Base-by-base conservation (phyloP, 2,329 filamentous ascomycete genomes). In the Trichoderma asperellum region DNA sequence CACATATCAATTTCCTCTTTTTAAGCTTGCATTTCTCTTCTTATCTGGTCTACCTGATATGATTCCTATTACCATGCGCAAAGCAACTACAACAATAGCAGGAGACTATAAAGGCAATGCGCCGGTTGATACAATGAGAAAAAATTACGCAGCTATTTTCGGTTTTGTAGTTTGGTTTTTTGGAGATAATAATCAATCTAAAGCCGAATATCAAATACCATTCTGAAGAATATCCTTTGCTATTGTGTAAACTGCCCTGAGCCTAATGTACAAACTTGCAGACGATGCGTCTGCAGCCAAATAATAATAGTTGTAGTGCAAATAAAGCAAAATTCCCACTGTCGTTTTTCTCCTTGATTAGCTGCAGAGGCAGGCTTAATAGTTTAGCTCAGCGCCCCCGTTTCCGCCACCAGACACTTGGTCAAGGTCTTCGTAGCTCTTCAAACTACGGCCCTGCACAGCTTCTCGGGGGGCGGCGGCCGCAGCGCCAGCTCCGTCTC, bases 391-490 rank as follows among this genome's bases (percentile, higher is more conserved):
- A 34, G 92, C 92, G 52, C 91, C 89, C 21, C 90, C 89, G 43
- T 87, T 85, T 27, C 90, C 89, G 43, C 87, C 85, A 16, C 90
- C 88, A 47, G 89, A 89, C 69, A 91, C 91, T 57, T 96, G 95
- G 82, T 99, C 96, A 29, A 99, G 84, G 78, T 99, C 96, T 80
- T 99, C 96, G 78, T 99, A 99, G 79, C 93, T 97, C 86, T 97
- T 97, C 73, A 99, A 83, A 71, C 92, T 97, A 69, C 96, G 89
- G 5, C 96, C 96, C 74, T 96, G 93, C 0, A 97, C 94, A 12
- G 96, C 95, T 80, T 98, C 94, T 24, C 92, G 88, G 24, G 96
- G 95, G 0, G 94, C 94, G 70, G 94, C 91, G 2, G 91, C 89
- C 40, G 91, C 89, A 29, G 88, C 91, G 49, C 92, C 91, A 60